Base-by-base conservation (phyloP, 148 eudicot genomes). In the Camellia sinensis region DNA sequence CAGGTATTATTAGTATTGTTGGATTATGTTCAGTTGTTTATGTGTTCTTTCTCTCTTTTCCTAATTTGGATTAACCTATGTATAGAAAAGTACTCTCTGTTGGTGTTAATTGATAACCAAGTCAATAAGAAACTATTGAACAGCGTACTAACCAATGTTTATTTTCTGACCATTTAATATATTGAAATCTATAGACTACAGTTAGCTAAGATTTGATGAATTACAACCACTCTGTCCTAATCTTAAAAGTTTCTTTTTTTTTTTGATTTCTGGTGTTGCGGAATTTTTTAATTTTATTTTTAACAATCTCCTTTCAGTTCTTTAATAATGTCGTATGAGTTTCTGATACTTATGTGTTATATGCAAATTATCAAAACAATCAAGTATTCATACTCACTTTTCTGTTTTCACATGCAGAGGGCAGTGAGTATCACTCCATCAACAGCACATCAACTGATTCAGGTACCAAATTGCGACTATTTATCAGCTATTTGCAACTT, bases 361-460 rank as follows among this genome's bases (percentile, higher is more conserved):
- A 56, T 37, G 12, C 12, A 54, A 37, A 56, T 48, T 75, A 13
- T 45, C 4, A 46, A 57, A 67, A 19, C 29, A 44, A 46, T 66
- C 43, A 40, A 44, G 44, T 41, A 13, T 71, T 19, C 13, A 18
- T 62, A 7, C 8, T 61, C 11, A 61, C 48, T 56, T 71, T 7
- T 73, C 73, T 84, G 63, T 10, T 46, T 72, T 80, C 63, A n/a
- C 67, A 4, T 86, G 84, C 67, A 93, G 95, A 92, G 92, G 83
- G 95, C 94, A 67, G 88, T 92, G 78, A 93, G 87, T 75, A 84
- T 93, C 77, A 91, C 90, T 62, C 90, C 98, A 59, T 73, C 88
- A 54, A 92, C 92, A 92, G 98, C 91, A 68, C 91, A 90, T 80
- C 89, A 90, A 74, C 85, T 93, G 66, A 89, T 92, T 67, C 91